Evolutionary conservation across 2,329 filamentous ascomycete genomes (phyloP), one percentile per base, ranked within the genome.

Genomic region (Thelonectria blattea): DNA sequence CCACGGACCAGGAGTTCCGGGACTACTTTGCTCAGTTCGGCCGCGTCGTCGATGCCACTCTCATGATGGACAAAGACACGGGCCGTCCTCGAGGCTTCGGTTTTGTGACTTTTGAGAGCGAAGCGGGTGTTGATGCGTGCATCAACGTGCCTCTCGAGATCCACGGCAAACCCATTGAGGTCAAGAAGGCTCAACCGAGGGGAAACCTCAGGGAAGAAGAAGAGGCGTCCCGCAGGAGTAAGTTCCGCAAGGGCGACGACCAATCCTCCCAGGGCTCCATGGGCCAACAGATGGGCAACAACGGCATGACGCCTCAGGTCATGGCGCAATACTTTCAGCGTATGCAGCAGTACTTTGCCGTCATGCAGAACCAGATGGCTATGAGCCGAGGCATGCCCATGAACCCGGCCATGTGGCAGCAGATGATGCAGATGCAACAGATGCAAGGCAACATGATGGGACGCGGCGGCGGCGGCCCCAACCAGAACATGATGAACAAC

Each of bases 61-160:
- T 99, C 2, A 99, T 99, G 95, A 99, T 99, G 88, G 95, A 99
- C 76, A 99, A 99, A 79, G 95, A 99, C 76, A 99, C 95, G 1
- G 95, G 95, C n/a, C 88, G 95, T 42, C 95, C 95, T 3, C 86
- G 95, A 73, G 95, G 95, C 2, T 99, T 99, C 72, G 95, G 95
- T 14, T 99, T 99, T 75, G 95, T 99, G 54, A 99, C 95, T 0
- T 99, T 99, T 70, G 95, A 99, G 78, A 96, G 90, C 67, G 95
- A 99, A 72, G 89, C 92, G 15, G 95, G 95, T 17, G 95, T 99
- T 46, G 95, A 99, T 66, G 91, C 91, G 34, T 96, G 93, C 62
- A 87, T 99, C 45, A 88, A 90, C 57, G 86, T 89, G 20, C 91
- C 92, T 15, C 85, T 99, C 12, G 92, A 95, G 74, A 98, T 99